Evolutionary conservation across 306 rosid genomes (phyloP).

Genomic region (Castanea mollissima): DNA sequence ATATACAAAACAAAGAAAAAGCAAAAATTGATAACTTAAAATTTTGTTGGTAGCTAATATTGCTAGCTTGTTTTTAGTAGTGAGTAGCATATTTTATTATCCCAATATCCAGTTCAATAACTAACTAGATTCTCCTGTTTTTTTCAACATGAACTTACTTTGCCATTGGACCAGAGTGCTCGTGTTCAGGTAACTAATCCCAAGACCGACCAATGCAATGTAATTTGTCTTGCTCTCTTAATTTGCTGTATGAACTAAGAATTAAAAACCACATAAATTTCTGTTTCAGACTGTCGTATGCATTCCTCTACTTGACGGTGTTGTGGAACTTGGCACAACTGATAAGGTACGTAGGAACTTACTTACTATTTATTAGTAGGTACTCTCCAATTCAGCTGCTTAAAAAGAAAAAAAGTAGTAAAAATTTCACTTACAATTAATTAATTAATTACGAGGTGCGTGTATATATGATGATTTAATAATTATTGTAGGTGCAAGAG

Average conservation of each 20-base stretch:
- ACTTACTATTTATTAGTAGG: neutral
- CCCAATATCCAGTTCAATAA: neutral
- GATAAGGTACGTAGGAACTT: conserved; percentile 48
- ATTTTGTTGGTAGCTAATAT: no score
- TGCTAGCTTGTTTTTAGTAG: no score
- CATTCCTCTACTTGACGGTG: conserved; percentile 85
- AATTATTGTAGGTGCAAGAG: conserved; percentile 59
- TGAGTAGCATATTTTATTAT: neutral
- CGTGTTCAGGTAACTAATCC: conserved; percentile 57
- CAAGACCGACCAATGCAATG: neutral
- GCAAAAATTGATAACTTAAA: neutral
- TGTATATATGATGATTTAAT: neutral
- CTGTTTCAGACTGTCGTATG: conserved; percentile 77
- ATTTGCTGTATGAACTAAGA: neutral
- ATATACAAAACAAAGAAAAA: neutral
- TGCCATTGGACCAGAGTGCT: conserved; percentile 65
- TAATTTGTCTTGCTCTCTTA: neutral
- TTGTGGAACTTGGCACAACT: conserved; percentile 84
- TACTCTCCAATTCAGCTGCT: neutral
- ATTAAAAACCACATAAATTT: neutral
- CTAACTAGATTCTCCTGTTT: conserved; percentile 23
- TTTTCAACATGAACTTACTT: conserved; percentile 4
- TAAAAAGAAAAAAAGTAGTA: neutral
- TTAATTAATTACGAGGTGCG: no score
- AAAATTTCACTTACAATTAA: neutral